A percentile compares a stretch with the other conserved stretches of the same genome.
Conservation (phyloP, 441 rosid genomes). For the Capsella rubella region DNA sequence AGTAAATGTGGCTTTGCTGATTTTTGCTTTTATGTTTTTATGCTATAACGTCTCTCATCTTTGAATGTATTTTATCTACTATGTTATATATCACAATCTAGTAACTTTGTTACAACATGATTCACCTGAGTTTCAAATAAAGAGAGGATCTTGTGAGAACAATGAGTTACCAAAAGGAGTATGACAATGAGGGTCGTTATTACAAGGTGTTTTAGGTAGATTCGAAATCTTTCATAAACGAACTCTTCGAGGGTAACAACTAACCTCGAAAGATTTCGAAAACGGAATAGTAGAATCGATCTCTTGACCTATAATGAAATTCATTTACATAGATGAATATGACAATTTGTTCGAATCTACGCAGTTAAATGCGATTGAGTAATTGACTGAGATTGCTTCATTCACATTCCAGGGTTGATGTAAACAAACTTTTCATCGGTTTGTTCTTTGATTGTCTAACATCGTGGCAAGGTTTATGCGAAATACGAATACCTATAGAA, state of each 20-base stretch:
- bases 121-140: not conserved
- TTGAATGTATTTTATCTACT: not conserved
- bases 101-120: not conserved
- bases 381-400: not conserved
- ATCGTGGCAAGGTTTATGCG: no score
- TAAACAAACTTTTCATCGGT: not conserved
- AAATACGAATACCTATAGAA: no score
- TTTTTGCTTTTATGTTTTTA: slow-evolving; percentile 5
- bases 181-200: slow-evolving; percentile 67
- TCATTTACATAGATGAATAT: no score
- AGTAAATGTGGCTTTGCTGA: slow-evolving; percentile 1
- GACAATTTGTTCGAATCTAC: not conserved
- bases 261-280: no score
- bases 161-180: not conserved
- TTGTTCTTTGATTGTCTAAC: not conserved
- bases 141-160: slow-evolving; percentile 27
- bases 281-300: no score
- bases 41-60: slow-evolving; percentile 11
- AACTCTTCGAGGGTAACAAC: no score
- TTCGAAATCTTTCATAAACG: no score
- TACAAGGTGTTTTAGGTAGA: slow-evolving; percentile 68
- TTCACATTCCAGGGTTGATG: not conserved
- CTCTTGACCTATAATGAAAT: no score
- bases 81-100: not conserved
- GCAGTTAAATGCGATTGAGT: not conserved